These are phyloP conservation scores for Sphenostylis stenocarpa DNA, from an alignment of 306 rosid species.

Conservation along the genomic window DNA sequence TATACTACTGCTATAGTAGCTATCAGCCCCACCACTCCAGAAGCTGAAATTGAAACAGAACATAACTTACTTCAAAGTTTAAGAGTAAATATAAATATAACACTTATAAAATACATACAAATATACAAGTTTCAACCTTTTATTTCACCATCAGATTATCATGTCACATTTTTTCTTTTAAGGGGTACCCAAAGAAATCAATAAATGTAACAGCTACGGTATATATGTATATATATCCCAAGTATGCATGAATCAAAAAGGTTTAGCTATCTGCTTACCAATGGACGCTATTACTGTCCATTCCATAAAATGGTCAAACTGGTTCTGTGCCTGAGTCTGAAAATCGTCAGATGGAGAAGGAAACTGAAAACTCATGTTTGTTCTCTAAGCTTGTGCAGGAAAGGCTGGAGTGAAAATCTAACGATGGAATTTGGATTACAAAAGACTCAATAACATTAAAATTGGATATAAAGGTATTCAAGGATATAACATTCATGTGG, in stretches of 20 bases:
- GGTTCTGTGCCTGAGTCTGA: neutral
- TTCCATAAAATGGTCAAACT: slow-evolving; percentile 37
- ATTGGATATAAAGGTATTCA: neutral
- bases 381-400: neutral
- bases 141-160: no score
- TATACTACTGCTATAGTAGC: slow-evolving; percentile 45
- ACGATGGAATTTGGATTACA: slow-evolving; percentile 1
- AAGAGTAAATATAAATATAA: no score
- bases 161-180: no score
- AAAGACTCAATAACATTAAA: neutral
- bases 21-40: slow-evolving; percentile 27
- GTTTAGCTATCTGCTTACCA: slow-evolving; percentile 19
- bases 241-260: slow-evolving; percentile 4
- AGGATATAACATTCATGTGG: neutral
- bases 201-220: no score
- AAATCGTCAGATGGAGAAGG: neutral
- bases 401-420: neutral
- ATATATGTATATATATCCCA: neutral
- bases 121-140: no score
- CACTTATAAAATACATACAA: no score
- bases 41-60: slow-evolving; percentile 39
- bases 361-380: slow-evolving; percentile 10
- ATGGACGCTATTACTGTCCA: slow-evolving; percentile 31
- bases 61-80: no score
- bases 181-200: no score